Percentiles rank a stretch among this genome's conserved stretches.
These are phyloP conservation scores for Ceratobasidium papillatum DNA, from an alignment of 1,284 basidiomycete genomes.

Conservation along the genomic window DNA sequence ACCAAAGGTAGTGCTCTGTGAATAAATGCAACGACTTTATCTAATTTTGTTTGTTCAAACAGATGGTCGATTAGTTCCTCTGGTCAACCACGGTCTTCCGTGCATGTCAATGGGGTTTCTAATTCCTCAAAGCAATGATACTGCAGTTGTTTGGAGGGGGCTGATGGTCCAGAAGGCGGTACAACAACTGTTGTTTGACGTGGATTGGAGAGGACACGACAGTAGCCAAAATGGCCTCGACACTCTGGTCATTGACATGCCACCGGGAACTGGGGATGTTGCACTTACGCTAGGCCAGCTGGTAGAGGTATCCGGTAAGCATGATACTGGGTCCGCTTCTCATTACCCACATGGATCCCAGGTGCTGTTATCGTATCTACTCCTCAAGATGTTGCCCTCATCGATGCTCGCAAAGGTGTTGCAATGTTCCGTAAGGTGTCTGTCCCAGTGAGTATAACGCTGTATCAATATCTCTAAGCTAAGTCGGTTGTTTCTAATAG, in stretches of 20 bases:
- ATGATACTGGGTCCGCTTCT: not conserved
- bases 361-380: constrained; percentile 94
- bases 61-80: constrained; percentile 84
- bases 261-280: constrained; percentile 97
- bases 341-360: constrained; percentile 50
- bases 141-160: constrained; percentile 93
- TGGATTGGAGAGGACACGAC: constrained; percentile 75
- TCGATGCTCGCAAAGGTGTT: constrained; percentile 93
- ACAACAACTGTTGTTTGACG: constrained; percentile 95
- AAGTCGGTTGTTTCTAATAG: constrained; percentile 55
- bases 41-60: constrained; percentile 13
- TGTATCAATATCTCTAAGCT: not conserved
- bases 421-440: constrained; percentile 91
- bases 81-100: constrained; percentile 89
- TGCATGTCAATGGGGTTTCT: constrained; percentile 98
- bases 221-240: constrained; percentile 68
- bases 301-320: constrained; percentile 82
- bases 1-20: constrained; percentile 65
- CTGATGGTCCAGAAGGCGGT: constrained; percentile 99
- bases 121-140: constrained; percentile 65
- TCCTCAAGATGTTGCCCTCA: constrained; percentile 92
- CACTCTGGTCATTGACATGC: constrained; percentile 94
- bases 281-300: constrained; percentile 93
- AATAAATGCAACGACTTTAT: not conserved
- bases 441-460: constrained; percentile 73